Conservation (phyloP, 345 rosid genomes). For the Syzygium jambos region DNA sequence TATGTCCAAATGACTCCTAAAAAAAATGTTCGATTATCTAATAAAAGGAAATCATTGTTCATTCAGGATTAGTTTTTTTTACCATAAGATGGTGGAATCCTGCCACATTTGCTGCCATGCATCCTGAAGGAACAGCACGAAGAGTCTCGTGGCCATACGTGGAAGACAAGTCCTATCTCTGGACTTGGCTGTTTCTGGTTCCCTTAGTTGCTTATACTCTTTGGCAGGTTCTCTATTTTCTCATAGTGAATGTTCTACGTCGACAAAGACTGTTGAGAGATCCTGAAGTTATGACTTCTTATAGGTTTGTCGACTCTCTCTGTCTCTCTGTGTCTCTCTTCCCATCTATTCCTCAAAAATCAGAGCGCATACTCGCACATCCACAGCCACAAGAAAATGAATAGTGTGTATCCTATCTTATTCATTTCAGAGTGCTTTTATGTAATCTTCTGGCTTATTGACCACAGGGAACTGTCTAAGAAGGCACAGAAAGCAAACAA, state of each 20-base stretch:
- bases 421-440: not conserved
- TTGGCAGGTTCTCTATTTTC: constrained; percentile 89
- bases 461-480: constrained; percentile 72
- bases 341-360: not conserved
- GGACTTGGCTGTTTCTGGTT: constrained; percentile 81
- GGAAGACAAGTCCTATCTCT: constrained; percentile 65
- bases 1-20: not conserved
- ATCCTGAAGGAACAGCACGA: constrained; percentile 57
- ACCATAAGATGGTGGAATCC: constrained; percentile 99
- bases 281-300: constrained; percentile 99
- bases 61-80: constrained; percentile 82
- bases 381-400: not conserved
- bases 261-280: constrained; percentile 85
- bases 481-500: constrained; percentile 88
- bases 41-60: constrained; percentile 1
- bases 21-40: not conserved
- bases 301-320: constrained; percentile 38
- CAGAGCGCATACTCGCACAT: not conserved
- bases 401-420: not conserved
- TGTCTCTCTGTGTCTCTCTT: not conserved
- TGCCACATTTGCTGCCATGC: constrained; percentile 83
- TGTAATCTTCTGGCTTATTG: not conserved
- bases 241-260: constrained; percentile 86
- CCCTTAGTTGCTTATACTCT: constrained; percentile 80
- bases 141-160: constrained; percentile 85